Percentiles rank a stretch among this genome's conserved stretches.
These are phyloP conservation scores for Papiliotrema fonsecae DNA, from an alignment of 1,284 basidiomycete genomes.

Conservation along the genomic window DNA sequence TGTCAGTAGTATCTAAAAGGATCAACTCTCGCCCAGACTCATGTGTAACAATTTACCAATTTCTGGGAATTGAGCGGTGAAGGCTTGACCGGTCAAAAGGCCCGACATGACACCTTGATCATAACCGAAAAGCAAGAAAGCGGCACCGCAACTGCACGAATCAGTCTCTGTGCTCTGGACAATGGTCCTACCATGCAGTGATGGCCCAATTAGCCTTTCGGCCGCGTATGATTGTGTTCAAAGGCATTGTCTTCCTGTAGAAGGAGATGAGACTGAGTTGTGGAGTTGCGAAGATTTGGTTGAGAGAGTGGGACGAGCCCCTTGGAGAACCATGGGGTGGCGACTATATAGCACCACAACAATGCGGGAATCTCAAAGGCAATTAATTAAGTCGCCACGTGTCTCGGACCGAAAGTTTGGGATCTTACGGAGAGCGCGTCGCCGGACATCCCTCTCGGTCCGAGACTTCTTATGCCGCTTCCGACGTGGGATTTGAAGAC, in stretches of 20 bases:
- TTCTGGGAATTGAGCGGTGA: conserved; percentile 18
- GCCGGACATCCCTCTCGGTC: too few species aligned
- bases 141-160: too few species aligned
- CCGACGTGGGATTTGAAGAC: too few species aligned
- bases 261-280: neutral
- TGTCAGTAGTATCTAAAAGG: conserved; percentile 11
- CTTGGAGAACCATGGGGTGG: too few species aligned
- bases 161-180: too few species aligned
- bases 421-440: too few species aligned
- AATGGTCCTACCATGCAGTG: conserved; percentile 12
- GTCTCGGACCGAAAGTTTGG: too few species aligned
- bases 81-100: conserved; percentile 31
- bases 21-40: neutral
- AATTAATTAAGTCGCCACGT: too few species aligned
- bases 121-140: conserved; percentile 48
- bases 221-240: conserved; percentile 11
- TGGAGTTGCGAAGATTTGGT: neutral
- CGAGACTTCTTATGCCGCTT: too few species aligned
- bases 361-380: too few species aligned
- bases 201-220: conserved; percentile 14
- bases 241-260: too few species aligned
- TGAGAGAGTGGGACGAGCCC: neutral
- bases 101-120: conserved; percentile 49
- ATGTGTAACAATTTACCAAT: conserved; percentile 12
- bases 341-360: too few species aligned